Base-by-base conservation (phyloP, 2,329 filamentous ascomycete genomes). In the Aspergillus novoparasiticus region DNA sequence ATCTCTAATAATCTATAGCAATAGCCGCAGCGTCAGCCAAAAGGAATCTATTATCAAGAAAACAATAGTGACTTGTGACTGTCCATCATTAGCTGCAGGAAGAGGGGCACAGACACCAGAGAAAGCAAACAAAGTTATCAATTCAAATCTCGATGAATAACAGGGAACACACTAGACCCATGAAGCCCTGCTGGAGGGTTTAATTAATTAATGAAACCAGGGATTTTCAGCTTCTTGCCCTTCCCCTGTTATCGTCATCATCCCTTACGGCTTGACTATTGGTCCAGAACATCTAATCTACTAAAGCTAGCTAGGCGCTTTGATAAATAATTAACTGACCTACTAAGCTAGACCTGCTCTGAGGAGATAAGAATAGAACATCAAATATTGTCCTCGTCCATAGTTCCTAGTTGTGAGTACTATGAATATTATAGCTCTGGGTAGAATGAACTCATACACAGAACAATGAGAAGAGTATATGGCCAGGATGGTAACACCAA, bases 201-300 rank as follows among this genome's bases (percentile, higher is more conserved):
- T 45, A 19, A 26, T 26, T 26, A 26, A 54, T 36, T 19, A 53
- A 59, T 39, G 2, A 36, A 34, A 58, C 43, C 56, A 64, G 55
- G 59, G 56, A 64, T 62, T 48, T 57, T 62, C 60, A 63, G 63
- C 57, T 63, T 58, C 59, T 63, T 58, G 23, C 45, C 28, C 32
- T 23, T 54, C 30, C 30, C 50, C 28, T 54, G 50, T 36, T 54
- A 54, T 55, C 14, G n/a, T 55, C 51, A 23, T 57, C 41, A 63
- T 62, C 64, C 64, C 64, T 65, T 63, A 32, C 58, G 26, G 34
- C 34, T 46, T 41, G 21, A 55, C 30, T 39, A 65, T 65, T 65
- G 60, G 60, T 46, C 63, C 43, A 59, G 58, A 53, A 11, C 54
- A 34, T 53, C 54, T 32, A 19, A 51, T 28, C 11, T 45, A 39